These are phyloP conservation scores for Pyrenochaeta sp. DNA, from an alignment of 2,329 filamentous ascomycete genomes.

Conservation along the genomic window DNA sequence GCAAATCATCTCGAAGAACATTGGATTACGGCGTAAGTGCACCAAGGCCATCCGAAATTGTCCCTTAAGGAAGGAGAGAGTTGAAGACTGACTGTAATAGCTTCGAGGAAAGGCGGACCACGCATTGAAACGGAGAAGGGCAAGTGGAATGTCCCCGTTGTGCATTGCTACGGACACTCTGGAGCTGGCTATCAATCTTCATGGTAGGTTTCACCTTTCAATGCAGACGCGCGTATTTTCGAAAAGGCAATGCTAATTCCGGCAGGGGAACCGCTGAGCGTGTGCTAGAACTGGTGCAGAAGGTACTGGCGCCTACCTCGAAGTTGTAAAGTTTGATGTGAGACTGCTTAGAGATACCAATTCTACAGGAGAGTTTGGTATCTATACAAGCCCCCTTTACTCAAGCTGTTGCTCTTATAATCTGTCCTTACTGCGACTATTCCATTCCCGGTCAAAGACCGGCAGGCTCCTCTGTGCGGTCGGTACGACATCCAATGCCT, in stretches of 20 bases:
- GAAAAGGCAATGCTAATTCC: not conserved
- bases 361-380: too few species aligned
- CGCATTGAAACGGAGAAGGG: slow-evolving; percentile 75
- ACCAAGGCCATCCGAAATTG: not conserved
- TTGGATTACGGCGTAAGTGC: slow-evolving; percentile 72
- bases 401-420: not conserved
- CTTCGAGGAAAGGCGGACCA: slow-evolving; percentile 75
- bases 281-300: slow-evolving; percentile 51
- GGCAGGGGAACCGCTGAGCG: slow-evolving; percentile 53
- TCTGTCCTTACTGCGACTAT: slow-evolving; percentile 16
- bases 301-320: slow-evolving; percentile 27
- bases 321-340: slow-evolving; percentile 28
- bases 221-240: not conserved
- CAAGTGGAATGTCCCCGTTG: slow-evolving; percentile 61
- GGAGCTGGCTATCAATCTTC: slow-evolving; percentile 75
- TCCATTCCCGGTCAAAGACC: slow-evolving; percentile 50
- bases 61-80: not conserved
- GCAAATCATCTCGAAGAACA: slow-evolving; percentile 79
- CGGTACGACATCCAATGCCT: slow-evolving; percentile 59
- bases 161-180: slow-evolving; percentile 83
- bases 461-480: slow-evolving; percentile 51
- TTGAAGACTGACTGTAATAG: slow-evolving; percentile 15
- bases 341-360: too few species aligned
- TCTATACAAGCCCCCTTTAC: too few species aligned
- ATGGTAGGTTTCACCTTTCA: slow-evolving; percentile 36